Base-by-base conservation (phyloP, 306 rosid genomes). In the Styphnolobium japonicum region DNA sequence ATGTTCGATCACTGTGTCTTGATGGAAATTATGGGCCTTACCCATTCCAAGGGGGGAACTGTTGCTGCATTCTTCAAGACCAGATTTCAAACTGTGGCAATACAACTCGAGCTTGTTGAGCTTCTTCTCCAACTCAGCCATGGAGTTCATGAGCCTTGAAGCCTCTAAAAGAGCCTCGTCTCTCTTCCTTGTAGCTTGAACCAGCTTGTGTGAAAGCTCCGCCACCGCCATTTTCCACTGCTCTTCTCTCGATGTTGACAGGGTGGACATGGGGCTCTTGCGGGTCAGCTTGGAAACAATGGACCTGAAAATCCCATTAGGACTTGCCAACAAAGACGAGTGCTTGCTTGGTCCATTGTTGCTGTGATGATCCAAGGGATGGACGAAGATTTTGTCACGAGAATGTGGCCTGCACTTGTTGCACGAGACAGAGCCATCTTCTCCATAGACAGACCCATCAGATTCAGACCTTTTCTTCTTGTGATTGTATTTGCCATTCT, bases 331-430 rank as follows among this genome's bases (percentile, higher is more conserved):
- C 10, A 88, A 76, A 48, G 92, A 90, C 14, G 89, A 88, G n/a
- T 80, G 80, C 36, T 84, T 91, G 34, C 22, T 45, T 4, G 57
- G 37, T 25, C 68, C 78, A 16, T 65, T 86, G 83, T 48, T 82
- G 49, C 31, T 25, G 62, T 1, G 0, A 11, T 39, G 21, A n/a
- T 96, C 98, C 6, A 89, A 67, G 0, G 99, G 98, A 18, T 88
- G 92, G 10, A 96, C 89, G 10, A 97, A 87, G 86, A 91, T 86
- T 85, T 89, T 96, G 76, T 96, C 99, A 2, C 99, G 89, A 5
- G 88, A 82, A 25, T 88, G 85, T 1, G 99, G 99, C 7, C 99
- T 88, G 75, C 99, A 96, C 85, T 93, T 93, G 88, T 88, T 90
- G 87, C 97, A 95, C 4, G 85, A 80, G 7, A 95, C 90, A 10